These are phyloP conservation scores for Tylopilus vinaceipallidus DNA, from an alignment of 768 basidiomycete species.

Conservation along the genomic window DNA sequence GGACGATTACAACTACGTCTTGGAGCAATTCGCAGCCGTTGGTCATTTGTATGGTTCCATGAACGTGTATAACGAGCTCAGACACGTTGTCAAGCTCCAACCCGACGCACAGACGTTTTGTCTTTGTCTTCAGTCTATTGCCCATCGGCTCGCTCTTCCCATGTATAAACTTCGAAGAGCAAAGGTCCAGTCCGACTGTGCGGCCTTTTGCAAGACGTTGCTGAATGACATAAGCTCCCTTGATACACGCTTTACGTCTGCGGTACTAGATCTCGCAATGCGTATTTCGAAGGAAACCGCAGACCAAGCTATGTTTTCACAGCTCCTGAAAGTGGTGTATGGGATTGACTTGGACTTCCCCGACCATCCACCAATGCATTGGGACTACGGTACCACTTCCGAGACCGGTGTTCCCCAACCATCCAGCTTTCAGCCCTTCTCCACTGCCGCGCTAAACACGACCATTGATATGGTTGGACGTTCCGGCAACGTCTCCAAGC, in stretches of 20 bases:
- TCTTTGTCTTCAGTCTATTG: slow-evolving; percentile 66
- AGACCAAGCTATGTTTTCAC: slow-evolving; percentile 54
- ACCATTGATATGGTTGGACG: slow-evolving; percentile 69
- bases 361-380: slow-evolving; percentile 52
- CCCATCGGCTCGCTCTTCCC: slow-evolving; percentile 64
- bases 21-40: slow-evolving; percentile 72
- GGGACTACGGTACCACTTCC: slow-evolving; percentile 4
- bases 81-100: slow-evolving; percentile 35
- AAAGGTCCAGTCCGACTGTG: slow-evolving; percentile 41
- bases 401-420: slow-evolving; percentile 12
- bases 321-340: slow-evolving; percentile 65
- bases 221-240: slow-evolving; percentile 56
- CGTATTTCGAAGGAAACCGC: slow-evolving; percentile 65
- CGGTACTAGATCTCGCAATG: slow-evolving; percentile 63
- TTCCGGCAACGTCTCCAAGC: slow-evolving; percentile 55
- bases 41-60: slow-evolving; percentile 65
- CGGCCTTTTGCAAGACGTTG: slow-evolving; percentile 47
- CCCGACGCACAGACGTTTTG: slow-evolving; percentile 60
- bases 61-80: slow-evolving; percentile 61
- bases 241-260: slow-evolving; percentile 50
- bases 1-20: slow-evolving; percentile 73
- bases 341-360: slow-evolving; percentile 76
- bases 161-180: slow-evolving; percentile 38
- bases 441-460: slow-evolving; percentile 68
- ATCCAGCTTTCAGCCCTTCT: slow-evolving; percentile 45